Percentiles rank a stretch among this genome's conserved stretches.
Conservation (phyloP, 2,329 filamentous ascomycete species). For the Ophiostoma quercus region DNA sequence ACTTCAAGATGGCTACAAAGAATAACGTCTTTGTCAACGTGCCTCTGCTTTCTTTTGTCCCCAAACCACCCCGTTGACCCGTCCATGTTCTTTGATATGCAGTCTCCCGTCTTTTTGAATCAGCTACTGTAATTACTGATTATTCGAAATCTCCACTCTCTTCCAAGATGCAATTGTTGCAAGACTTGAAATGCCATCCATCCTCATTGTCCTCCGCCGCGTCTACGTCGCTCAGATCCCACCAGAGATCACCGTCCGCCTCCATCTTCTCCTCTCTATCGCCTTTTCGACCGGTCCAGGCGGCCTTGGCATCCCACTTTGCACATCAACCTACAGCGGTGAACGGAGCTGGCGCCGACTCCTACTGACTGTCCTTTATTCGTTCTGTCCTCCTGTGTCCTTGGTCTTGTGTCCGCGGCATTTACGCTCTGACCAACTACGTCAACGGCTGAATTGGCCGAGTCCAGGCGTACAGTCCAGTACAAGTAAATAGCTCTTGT, state of each 20-base stretch:
- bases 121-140: too few relatives aligned
- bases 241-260: neutral
- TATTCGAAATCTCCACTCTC: neutral
- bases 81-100: neutral
- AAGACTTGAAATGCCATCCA: neutral
- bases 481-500: neutral
- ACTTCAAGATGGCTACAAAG: neutral
- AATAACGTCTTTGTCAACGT: neutral
- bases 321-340: conserved; percentile 16
- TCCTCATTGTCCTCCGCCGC: neutral
- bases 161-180: conserved; percentile 1
- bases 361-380: neutral
- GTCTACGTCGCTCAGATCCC: neutral
- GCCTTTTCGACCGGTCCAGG: conserved; percentile 18
- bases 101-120: too few relatives aligned
- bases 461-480: neutral
- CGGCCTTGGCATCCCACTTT: conserved; percentile 19
- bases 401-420: neutral
- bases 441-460: conserved; percentile 1
- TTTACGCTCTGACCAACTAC: conserved; percentile 9
- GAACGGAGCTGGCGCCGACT: conserved; percentile 17
- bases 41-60: too few relatives aligned
- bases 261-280: neutral
- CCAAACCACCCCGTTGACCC: too few relatives aligned
- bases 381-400: neutral